Evolutionary conservation across 192 early-diverging fungal species (phyloP).

Genomic region (Chytriomyces confervae): DNA sequence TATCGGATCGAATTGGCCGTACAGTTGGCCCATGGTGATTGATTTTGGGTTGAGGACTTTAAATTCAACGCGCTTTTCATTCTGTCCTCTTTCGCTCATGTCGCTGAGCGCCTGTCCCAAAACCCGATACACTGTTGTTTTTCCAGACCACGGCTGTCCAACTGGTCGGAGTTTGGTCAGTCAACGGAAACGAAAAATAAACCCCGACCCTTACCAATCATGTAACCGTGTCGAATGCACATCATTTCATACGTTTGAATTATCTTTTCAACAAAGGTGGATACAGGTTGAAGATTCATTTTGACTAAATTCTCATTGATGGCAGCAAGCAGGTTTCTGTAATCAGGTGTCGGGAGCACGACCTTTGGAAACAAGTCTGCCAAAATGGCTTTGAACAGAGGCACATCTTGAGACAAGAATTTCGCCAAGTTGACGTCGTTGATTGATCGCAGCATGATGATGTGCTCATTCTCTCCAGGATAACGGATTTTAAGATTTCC

Average conservation of each 20-base stretch:
- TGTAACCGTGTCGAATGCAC: conserved; percentile 69
- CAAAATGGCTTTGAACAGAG: conserved; percentile 65
- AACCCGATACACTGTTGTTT: conserved; percentile 64
- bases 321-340: conserved; percentile 54
- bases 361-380: conserved; percentile 67
- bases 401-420: conserved; percentile 66
- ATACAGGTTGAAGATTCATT: conserved; percentile 60
- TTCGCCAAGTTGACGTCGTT: conserved; percentile 68
- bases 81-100: conserved; percentile 51
- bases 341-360: conserved; percentile 62
- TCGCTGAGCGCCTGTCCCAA: conserved; percentile 59
- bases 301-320: conserved; percentile 56
- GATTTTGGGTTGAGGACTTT: conserved; percentile 66
- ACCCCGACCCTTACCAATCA: conserved; percentile 48
- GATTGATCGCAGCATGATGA: conserved; percentile 66
- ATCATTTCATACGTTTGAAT: conserved; percentile 71
- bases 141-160: conserved; percentile 64
- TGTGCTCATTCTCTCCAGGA: conserved; percentile 65
- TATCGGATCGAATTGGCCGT: conserved; percentile 65
- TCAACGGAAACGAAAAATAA: not conserved
- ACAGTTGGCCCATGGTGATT: conserved; percentile 70
- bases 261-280: conserved; percentile 61
- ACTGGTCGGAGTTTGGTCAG: conserved; percentile 18
- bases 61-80: conserved; percentile 62
- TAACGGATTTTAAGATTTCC: conserved; percentile 65